Conservation (phyloP, 2,329 filamentous ascomycete species). For the Sclerotinia sclerotiorum region DNA sequence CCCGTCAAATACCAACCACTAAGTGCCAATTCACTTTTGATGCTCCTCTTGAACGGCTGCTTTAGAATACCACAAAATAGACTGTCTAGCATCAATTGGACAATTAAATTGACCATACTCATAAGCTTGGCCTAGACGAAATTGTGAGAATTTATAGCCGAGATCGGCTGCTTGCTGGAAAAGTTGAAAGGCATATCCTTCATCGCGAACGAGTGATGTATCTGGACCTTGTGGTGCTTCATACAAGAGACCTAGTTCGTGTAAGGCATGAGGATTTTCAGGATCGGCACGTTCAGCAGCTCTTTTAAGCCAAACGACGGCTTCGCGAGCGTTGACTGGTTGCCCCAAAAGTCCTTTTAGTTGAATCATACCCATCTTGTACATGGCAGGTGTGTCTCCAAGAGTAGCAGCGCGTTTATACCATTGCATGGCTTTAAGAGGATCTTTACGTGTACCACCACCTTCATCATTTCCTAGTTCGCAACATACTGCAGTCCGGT, state of each 20-base stretch:
- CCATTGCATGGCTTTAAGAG: conserved; percentile 95
- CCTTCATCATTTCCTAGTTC: conserved; percentile 94
- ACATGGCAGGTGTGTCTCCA: conserved; percentile 92
- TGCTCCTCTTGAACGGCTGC: conserved; percentile 93
- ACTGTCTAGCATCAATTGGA: conserved; percentile 76
- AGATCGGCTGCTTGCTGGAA: conserved; percentile 84
- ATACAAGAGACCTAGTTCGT: conserved; percentile 74
- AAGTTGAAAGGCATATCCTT: conserved; percentile 74
- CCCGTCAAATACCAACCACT: conserved; percentile 96
- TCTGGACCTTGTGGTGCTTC: conserved; percentile 59
- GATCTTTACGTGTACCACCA: conserved; percentile 87
- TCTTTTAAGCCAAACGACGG: conserved; percentile 87
- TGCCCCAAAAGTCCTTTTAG: conserved; percentile 94
- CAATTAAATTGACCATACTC: conserved; percentile 87
- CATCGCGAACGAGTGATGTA: conserved; percentile 70
- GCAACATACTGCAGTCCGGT: conserved; percentile 94
- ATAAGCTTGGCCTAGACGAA: conserved; percentile 80
- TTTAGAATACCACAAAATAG: conserved; percentile 90
- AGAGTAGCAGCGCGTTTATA: conserved; percentile 90
- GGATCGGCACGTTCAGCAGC: conserved; percentile 83
- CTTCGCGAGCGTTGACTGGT: conserved; percentile 76
- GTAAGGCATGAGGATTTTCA: conserved; percentile 92
- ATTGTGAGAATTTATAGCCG: conserved; percentile 94
- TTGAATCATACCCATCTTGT: conserved; percentile 95
- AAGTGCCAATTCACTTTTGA: conserved; percentile 80